These are phyloP conservation scores for Talaromyces rugulosus DNA, from an alignment of 2,329 filamentous ascomycete species.

Conservation along the genomic window DNA sequence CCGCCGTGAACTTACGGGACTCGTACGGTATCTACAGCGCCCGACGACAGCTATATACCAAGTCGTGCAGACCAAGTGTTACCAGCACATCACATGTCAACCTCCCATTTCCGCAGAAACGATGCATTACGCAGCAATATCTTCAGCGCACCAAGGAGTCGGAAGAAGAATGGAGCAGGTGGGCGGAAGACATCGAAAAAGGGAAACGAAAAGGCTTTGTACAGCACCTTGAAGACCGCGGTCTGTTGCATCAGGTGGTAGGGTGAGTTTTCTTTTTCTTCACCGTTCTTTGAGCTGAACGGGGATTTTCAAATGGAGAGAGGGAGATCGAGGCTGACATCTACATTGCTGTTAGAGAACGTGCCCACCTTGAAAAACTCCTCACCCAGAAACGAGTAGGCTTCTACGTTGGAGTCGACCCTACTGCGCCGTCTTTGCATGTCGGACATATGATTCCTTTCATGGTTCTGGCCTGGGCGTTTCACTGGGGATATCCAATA, in stretches of 20 bases:
- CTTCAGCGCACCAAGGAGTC: slow-evolving; percentile 36
- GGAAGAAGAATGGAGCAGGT: slow-evolving; percentile 35
- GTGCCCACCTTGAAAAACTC: slow-evolving; percentile 39
- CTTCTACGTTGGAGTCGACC: slow-evolving; percentile 47
- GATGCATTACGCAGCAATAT: slow-evolving; percentile 37
- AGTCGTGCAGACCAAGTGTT: neutral
- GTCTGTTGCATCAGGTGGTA: slow-evolving; percentile 43
- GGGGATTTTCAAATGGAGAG: neutral
- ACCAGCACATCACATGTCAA: slow-evolving; percentile 1
- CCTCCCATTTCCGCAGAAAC: slow-evolving; percentile 18
- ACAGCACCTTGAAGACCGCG: slow-evolving; percentile 43
- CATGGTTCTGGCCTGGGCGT: slow-evolving; percentile 48
- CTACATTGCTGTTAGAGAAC: slow-evolving; percentile 27
- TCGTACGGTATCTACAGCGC: neutral
- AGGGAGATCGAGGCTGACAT: slow-evolving; percentile 12
- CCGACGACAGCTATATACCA: slow-evolving; percentile 2
- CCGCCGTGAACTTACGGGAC: neutral
- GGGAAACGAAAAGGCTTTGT: slow-evolving; percentile 43
- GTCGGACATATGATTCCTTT: slow-evolving; percentile 49
- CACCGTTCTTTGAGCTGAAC: neutral
- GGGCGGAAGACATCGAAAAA: slow-evolving; percentile 39
- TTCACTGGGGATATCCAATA: slow-evolving; percentile 44
- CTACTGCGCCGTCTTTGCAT: slow-evolving; percentile 48
- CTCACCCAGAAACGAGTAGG: slow-evolving; percentile 44
- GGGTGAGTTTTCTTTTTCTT: slow-evolving; percentile 23